These are phyloP conservation scores for Niveomyces coronatus DNA, from an alignment of 2,329 filamentous ascomycete genomes.

Conservation along the genomic window DNA sequence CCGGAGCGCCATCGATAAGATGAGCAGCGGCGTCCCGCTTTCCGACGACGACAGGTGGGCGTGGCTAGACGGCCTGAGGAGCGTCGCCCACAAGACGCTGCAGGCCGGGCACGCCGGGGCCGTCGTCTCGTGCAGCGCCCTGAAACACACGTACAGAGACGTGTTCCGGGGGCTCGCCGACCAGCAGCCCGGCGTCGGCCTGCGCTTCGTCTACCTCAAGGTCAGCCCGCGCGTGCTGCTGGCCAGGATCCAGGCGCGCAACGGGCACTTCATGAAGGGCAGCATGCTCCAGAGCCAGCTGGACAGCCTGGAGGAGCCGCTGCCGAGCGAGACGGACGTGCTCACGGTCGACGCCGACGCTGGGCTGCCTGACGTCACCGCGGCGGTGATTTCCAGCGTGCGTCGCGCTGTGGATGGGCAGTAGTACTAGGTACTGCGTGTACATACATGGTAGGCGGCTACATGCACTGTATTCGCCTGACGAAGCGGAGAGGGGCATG, in stretches of 20 bases:
- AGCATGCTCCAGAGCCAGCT: constrained; percentile 59
- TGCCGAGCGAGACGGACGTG: constrained; percentile 27
- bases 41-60: constrained; percentile 62
- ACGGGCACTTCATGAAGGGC: constrained; percentile 61
- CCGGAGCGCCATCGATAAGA: constrained; percentile 51
- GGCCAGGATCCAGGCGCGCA: constrained; percentile 45
- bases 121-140: constrained; percentile 57
- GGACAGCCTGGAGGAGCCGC: constrained; percentile 52
- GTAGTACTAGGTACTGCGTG: no score
- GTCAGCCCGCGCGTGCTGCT: constrained; percentile 47
- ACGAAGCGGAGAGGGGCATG: no score
- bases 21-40: constrained; percentile 50
- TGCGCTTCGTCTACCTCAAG: constrained; percentile 58
- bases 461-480: no score
- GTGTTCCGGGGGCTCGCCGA: constrained; percentile 43
- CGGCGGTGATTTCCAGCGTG: background rate
- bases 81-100: constrained; percentile 17
- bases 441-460: no score
- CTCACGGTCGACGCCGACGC: constrained; percentile 28
- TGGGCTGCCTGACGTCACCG: constrained; percentile 7
- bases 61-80: constrained; percentile 49
- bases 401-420: no score
- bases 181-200: constrained; percentile 35
- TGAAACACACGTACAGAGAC: constrained; percentile 61
- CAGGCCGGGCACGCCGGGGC: constrained; percentile 13